Conservation (phyloP, 345 rosid genomes). For the Mallotus nudiflorus region DNA sequence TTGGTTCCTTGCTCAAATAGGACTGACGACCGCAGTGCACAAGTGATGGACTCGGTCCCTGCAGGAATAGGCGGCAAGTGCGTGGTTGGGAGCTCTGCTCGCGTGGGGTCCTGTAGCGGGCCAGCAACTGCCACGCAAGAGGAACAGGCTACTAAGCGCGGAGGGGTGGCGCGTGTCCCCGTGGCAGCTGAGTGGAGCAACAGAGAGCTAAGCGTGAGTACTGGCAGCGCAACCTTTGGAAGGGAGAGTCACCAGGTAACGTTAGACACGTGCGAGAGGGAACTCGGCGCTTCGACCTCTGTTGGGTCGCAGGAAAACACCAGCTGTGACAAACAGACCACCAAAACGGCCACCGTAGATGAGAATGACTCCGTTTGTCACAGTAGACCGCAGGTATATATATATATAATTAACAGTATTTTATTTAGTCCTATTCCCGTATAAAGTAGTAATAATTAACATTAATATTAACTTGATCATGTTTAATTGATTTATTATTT, state of each 20-base stretch:
- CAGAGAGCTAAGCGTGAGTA: conserved; percentile 56
- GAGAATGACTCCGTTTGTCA: conserved; percentile 81
- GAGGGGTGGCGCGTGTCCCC: conserved; percentile 41
- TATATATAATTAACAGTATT: too few species aligned
- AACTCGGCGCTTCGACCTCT: conserved; percentile 50
- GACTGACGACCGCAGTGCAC: conserved; percentile 17
- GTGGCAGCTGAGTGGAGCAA: conserved; percentile 62
- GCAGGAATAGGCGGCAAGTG: conserved; percentile 20
- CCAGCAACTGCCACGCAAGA: conserved; percentile 15
- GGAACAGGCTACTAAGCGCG: conserved; percentile 27
- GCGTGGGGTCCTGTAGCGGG: conserved; percentile 57
- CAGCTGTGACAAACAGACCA: conserved; percentile 35
- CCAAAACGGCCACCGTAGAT: conserved; percentile 40
- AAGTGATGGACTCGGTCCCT: conserved; percentile 23
- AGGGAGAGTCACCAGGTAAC: conserved; percentile 48
- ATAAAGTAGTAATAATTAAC: too few species aligned
- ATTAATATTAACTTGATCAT: too few species aligned
- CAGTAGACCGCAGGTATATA: conserved; percentile 52
- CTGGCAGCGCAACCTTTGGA: conserved; percentile 58
- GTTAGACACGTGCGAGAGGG: conserved; percentile 56
- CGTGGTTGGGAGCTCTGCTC: conserved; percentile 49
- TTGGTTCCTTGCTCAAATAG: conserved; percentile 66
- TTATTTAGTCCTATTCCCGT: too few species aligned
- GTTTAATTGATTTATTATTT: too few species aligned
- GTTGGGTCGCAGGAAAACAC: conserved; percentile 56